phyloP scores from a whole-genome alignment of 176 grass and related monocot species.

The Oryza coarctata region DNA sequence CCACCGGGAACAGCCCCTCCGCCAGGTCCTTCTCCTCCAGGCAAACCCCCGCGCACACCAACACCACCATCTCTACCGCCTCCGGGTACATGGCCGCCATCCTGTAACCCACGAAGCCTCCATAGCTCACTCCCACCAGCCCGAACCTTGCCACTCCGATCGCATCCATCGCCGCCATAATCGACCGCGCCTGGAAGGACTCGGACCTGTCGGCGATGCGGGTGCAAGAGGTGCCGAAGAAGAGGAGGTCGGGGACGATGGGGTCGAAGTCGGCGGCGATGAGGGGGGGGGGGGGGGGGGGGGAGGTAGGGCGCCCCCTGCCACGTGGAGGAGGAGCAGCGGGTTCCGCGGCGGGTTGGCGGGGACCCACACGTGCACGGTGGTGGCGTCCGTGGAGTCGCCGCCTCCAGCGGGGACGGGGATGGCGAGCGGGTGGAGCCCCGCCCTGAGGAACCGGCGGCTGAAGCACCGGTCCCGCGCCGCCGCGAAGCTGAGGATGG shows the following conservation, averaged over 20 bases:
- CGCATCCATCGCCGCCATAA: constrained; percentile 63
- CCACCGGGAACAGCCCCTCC: constrained; percentile 67
- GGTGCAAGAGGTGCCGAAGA: constrained; percentile 71
- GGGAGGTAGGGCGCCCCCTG: constrained; percentile 82
- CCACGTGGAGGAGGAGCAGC: constrained; percentile 87
- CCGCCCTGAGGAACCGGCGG: constrained; percentile 57
- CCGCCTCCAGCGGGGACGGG: constrained; percentile 23
- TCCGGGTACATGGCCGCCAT: constrained; percentile 70
- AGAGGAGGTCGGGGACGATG: constrained; percentile 93
- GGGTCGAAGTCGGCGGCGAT: constrained; percentile 79
- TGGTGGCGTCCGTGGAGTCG: constrained; percentile 45
- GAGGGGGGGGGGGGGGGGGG: constrained; percentile 58
- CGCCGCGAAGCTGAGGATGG: constrained; percentile 73
- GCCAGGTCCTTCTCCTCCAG: constrained; percentile 85
- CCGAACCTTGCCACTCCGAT: constrained; percentile 52
- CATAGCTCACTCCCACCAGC: constrained; percentile 78
- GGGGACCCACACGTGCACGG: constrained; percentile 79
- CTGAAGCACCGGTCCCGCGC: constrained; percentile 69
- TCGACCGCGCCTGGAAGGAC: constrained; percentile 62
- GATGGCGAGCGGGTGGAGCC: constrained; percentile 55
- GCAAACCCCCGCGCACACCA: constrained; percentile 83
- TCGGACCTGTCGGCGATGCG: constrained; percentile 70
- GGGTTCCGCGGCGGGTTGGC: constrained; percentile 47
- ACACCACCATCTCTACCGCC: constrained; percentile 45
- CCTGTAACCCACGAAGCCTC: constrained; percentile 77